Percentiles rank a stretch among this genome's conserved stretches.
Evolutionary conservation across 2,329 filamentous ascomycete genomes (phyloP).

Genomic region (Teratosphaeria viscida): DNA sequence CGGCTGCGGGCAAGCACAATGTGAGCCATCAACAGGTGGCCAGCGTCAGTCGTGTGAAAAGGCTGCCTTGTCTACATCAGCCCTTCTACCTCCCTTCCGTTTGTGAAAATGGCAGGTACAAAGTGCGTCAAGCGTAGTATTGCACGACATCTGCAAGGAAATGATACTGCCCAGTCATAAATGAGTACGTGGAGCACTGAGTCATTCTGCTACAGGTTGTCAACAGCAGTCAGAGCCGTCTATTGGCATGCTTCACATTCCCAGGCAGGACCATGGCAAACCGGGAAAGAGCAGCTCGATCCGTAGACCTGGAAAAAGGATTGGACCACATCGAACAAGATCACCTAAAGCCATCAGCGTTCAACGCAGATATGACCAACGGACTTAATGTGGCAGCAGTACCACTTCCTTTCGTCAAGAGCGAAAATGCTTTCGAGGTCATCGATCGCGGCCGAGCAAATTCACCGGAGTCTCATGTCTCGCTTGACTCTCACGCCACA

Average conservation of each 20-base stretch:
- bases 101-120: not conserved
- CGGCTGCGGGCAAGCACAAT: not conserved
- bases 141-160: not conserved
- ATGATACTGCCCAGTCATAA: not conserved
- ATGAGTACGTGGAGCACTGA: not conserved
- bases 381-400: conserved; percentile 7
- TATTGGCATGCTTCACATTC: not conserved
- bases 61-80: not conserved
- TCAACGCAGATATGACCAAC: not conserved
- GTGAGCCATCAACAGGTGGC: not conserved
- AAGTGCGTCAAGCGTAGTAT: not conserved
- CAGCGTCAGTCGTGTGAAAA: not conserved
- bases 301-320: not conserved
- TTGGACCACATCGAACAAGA: not conserved
- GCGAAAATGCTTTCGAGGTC: conserved; percentile 6
- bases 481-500: conserved; percentile 15
- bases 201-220: not conserved
- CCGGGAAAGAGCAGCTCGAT: not conserved
- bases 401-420: conserved; percentile 8
- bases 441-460: conserved; percentile 2
- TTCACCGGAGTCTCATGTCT: conserved; percentile 7
- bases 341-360: not conserved
- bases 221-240: not conserved
- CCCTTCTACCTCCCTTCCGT: not conserved
- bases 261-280: not conserved